Evolutionary conservation across 352 stramenopile genomes (phyloP).

Genomic region (Globisporangium nunn): DNA sequence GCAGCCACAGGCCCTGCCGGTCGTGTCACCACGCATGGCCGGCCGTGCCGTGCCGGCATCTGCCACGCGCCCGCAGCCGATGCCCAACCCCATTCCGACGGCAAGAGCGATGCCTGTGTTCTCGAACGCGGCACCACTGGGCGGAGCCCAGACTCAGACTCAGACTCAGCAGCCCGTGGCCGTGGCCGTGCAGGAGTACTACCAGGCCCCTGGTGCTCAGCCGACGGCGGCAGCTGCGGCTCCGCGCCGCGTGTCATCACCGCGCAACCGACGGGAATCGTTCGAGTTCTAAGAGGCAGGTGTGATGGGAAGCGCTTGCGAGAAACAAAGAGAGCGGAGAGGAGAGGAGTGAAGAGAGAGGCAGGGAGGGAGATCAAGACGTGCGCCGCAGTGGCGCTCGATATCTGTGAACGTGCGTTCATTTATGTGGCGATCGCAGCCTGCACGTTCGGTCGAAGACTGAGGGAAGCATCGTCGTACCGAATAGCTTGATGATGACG

Average conservation of each 20-base stretch:
- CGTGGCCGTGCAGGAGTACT: conserved; percentile 6
- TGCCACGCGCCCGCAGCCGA: conserved; percentile 9
- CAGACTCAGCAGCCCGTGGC: neutral
- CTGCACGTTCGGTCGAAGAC: too few species aligned
- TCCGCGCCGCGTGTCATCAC: conserved; percentile 19
- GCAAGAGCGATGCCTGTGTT: conserved; percentile 10
- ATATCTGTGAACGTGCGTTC: neutral
- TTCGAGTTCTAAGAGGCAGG: conserved; percentile 25
- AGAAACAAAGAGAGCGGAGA: neutral
- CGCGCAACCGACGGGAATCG: conserved; percentile 26
- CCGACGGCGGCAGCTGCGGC: conserved; percentile 6
- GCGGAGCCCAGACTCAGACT: neutral
- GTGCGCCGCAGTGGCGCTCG: neutral
- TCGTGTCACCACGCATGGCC: conserved; percentile 32
- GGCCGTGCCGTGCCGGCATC: conserved; percentile 36
- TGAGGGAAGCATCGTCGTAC: neutral
- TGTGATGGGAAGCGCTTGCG: neutral
- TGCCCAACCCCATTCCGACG: conserved; percentile 1
- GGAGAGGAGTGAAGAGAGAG: neutral
- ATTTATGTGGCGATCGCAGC: neutral
- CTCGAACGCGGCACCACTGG: conserved; percentile 8
- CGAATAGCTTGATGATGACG: neutral
- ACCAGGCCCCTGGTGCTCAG: neutral
- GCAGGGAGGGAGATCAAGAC: neutral
- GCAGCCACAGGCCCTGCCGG: conserved; percentile 31